Percentiles rank a stretch among this genome's conserved stretches.
Conservation (phyloP, 805 yeast genomes). For the Metschnikowia sp. region DNA sequence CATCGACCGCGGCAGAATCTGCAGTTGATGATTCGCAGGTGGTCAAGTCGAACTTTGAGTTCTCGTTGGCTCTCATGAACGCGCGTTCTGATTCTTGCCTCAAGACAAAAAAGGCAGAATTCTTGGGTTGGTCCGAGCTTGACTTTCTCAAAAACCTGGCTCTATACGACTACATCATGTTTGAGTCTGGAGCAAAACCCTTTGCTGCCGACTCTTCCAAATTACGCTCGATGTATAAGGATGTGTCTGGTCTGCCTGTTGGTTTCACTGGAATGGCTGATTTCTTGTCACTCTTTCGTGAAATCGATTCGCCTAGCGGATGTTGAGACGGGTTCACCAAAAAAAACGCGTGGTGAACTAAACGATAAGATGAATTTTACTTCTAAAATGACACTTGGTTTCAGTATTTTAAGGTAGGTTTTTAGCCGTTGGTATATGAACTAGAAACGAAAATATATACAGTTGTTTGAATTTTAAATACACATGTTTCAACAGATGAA, state of each 20-base stretch:
- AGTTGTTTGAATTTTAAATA: neutral
- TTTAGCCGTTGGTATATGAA: neutral
- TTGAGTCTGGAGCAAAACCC: neutral
- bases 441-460: slow-evolving; percentile 2
- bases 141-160: slow-evolving; percentile 13
- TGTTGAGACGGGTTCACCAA: neutral
- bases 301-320: neutral
- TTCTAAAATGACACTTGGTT: neutral
- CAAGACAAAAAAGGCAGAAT: slow-evolving; percentile 1
- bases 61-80: slow-evolving; percentile 3
- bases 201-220: slow-evolving; percentile 11
- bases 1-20: slow-evolving; percentile 7
- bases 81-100: slow-evolving; percentile 1
- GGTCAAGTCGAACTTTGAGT: slow-evolving; percentile 2
- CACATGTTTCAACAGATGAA: neutral
- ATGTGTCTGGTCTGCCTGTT: slow-evolving; percentile 3
- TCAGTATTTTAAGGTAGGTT: neutral
- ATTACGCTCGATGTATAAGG: slow-evolving; percentile 10
- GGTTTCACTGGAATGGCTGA: slow-evolving; percentile 6
- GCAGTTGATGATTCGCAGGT: slow-evolving; percentile 11
- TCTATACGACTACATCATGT: slow-evolving; percentile 12
- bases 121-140: slow-evolving; percentile 15
- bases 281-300: slow-evolving; percentile 3
- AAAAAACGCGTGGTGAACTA: neutral
- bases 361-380: neutral